These are phyloP conservation scores for Cercospora nicotianae DNA, from an alignment of 2,329 filamentous ascomycete species.

Conservation along the genomic window DNA sequence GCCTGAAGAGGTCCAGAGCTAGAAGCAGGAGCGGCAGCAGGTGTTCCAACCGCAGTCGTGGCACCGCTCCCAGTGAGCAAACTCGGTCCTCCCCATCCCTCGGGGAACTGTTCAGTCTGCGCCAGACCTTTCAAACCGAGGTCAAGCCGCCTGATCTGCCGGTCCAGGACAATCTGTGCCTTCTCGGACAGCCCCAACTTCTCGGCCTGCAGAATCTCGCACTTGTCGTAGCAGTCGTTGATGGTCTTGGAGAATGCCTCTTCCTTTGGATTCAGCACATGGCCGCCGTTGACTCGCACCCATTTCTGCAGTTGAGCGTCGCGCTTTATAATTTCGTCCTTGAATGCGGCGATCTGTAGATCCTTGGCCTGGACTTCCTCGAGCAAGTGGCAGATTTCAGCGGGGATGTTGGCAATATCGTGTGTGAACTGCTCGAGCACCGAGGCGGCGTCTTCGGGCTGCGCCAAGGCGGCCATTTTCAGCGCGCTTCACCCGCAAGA, in stretches of 20 bases:
- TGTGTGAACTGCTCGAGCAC: conserved; percentile 78
- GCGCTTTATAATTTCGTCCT: conserved; percentile 67
- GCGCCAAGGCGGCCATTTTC: conserved; percentile 40
- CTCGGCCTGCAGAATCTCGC: conserved; percentile 70
- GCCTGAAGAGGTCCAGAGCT: conserved; percentile 55
- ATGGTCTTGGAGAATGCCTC: conserved; percentile 66
- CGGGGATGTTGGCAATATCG: conserved; percentile 74
- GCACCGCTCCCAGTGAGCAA: conserved; percentile 50
- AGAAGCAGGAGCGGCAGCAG: conserved; percentile 41
- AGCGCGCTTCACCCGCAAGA: no score
- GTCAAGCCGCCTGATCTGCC: conserved; percentile 63
- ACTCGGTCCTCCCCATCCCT: conserved; percentile 61
- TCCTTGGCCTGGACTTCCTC: conserved; percentile 83
- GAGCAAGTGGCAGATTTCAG: conserved; percentile 79
- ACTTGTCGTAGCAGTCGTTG: conserved; percentile 65
- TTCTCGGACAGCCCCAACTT: conserved; percentile 71
- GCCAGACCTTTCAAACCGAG: conserved; percentile 61
- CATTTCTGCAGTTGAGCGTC: conserved; percentile 77
- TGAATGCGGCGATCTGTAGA: conserved; percentile 66
- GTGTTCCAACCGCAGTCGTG: conserved; percentile 32
- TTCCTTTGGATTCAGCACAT: conserved; percentile 73
- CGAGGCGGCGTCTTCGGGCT: conserved; percentile 62
- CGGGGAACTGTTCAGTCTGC: conserved; percentile 59
- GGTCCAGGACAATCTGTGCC: conserved; percentile 61
- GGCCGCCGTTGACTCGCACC: conserved; percentile 74